Percentiles rank a stretch among this genome's conserved stretches.
Evolutionary conservation across 345 rosid genomes (phyloP).

Genomic region (Erysimum cheiranthoides): DNA sequence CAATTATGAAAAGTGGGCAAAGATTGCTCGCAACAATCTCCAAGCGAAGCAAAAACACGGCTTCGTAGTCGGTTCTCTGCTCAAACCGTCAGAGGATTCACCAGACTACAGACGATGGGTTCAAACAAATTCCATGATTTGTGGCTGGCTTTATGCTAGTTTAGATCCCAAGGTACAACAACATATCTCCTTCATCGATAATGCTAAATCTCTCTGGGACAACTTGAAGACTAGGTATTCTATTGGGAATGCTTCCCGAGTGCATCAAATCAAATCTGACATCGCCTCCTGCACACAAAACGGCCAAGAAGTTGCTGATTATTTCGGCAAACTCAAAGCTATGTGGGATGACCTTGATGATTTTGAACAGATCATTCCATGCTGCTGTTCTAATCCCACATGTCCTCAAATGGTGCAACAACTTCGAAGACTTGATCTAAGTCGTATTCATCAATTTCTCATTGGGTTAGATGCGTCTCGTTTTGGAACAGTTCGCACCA

Average conservation of each 20-base stretch:
- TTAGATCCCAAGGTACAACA: background rate
- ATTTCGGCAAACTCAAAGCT: background rate
- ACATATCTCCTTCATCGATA: background rate
- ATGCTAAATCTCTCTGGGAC: background rate
- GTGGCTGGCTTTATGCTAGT: background rate
- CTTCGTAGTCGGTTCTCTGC: no score
- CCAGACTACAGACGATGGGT: no score
- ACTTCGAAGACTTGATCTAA: no score
- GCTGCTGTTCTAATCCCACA: background rate
- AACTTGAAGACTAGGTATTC: background rate
- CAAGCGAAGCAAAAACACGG: no score
- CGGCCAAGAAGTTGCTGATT: background rate
- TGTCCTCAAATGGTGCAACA: no score
- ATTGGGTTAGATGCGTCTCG: no score
- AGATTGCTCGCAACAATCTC: no score
- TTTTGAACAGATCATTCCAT: background rate
- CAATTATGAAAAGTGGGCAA: no score
- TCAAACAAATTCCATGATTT: background rate
- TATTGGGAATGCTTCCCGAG: background rate
- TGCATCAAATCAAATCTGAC: background rate
- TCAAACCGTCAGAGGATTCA: no score
- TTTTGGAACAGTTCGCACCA: no score
- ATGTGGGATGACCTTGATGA: constrained; percentile 10
- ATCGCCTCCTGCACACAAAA: background rate
- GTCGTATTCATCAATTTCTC: no score